Conservation (phyloP, 2,329 filamentous ascomycete species). For the Neofusicoccum laricinum region DNA sequence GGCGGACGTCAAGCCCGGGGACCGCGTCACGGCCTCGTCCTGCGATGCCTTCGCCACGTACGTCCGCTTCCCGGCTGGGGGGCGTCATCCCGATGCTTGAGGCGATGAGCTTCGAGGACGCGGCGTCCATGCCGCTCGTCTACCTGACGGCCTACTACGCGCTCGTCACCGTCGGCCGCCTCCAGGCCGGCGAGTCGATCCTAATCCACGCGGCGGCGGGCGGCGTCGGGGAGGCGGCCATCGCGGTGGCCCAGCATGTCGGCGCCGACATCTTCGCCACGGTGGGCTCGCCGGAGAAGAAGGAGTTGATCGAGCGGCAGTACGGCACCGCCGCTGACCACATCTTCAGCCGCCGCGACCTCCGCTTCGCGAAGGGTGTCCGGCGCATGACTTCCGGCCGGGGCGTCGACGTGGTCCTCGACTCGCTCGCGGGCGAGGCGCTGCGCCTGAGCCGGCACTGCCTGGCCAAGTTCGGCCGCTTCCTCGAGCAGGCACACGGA, state of each 20-base stretch:
- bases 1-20: slow-evolving; percentile 59
- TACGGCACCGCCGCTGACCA: slow-evolving; percentile 28
- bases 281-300: slow-evolving; percentile 27
- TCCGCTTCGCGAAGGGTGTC: slow-evolving; percentile 27
- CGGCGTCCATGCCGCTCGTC: slow-evolving; percentile 23
- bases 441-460: slow-evolving; percentile 26
- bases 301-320: slow-evolving; percentile 22
- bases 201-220: slow-evolving; percentile 33
- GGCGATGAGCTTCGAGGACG: slow-evolving; percentile 22
- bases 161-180: slow-evolving; percentile 19
- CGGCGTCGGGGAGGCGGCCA: slow-evolving; percentile 30
- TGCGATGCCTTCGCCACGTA: not conserved
- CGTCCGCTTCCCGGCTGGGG: not conserved
- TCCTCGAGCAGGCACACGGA: slow-evolving; percentile 27
- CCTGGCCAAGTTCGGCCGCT: slow-evolving; percentile 29
- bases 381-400: slow-evolving; percentile 22
- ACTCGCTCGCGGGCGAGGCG: slow-evolving; percentile 27
- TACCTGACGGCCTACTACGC: slow-evolving; percentile 21
- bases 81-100: slow-evolving; percentile 13
- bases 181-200: slow-evolving; percentile 21
- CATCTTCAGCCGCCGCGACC: slow-evolving; percentile 31
- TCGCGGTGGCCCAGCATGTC: slow-evolving; percentile 23
- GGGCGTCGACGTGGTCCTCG: slow-evolving; percentile 37
- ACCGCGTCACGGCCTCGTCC: slow-evolving; percentile 52
- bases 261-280: slow-evolving; percentile 31